Base-by-base conservation (phyloP, 768 basidiomycete species). In the Cytidiella melzeri region DNA sequence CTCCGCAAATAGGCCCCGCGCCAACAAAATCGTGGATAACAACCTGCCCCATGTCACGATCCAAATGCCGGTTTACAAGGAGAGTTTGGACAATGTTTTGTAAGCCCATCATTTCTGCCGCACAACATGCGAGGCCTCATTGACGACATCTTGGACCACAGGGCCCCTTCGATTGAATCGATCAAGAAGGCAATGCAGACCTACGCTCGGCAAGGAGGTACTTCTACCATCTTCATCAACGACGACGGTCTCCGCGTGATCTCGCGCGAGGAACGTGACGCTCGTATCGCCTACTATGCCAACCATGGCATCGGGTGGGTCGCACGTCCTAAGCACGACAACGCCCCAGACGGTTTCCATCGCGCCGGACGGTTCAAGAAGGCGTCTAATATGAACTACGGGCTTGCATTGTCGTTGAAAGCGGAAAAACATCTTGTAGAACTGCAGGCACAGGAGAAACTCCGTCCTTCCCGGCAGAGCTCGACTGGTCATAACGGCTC, bases 171-270 rank as follows among this genome's bases (percentile, higher is more conserved):
- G 0, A 72, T 77, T 49, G 70, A 76, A 27, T 79, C 77, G 2
- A 59, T 82, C 46, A 81, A 82, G 57, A 72, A 69, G 62, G 78
- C 79, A 5, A 79, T 81, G 69, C 76, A 77, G 55, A 80, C 79
- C 11, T 80, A 82, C 55, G 81, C 81, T 25, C 72, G 80, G 3
- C 81, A 83, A 55, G 81, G 81, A n/a, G 81, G 81, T 2, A 73
- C 74, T 0, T 76, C 74, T 45, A 71, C 71, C 15, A 79, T 82
- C 54, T 69, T 83, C 52, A 67, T 83, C 43, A 81, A 80, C 51
- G 81, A 83, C 48, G 81, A 83, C 55, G 81, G 81, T 53, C 62
- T 83, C 54, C 77, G 80, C 42, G 64, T 77, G 13, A 62, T 81
- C 37, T 66, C 71, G 18, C 66, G 68, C 12, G 66, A 65, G 5